Evolutionary conservation across 2,329 filamentous ascomycete genomes (phyloP).

Genomic region (Botrytis paeoniae): DNA sequence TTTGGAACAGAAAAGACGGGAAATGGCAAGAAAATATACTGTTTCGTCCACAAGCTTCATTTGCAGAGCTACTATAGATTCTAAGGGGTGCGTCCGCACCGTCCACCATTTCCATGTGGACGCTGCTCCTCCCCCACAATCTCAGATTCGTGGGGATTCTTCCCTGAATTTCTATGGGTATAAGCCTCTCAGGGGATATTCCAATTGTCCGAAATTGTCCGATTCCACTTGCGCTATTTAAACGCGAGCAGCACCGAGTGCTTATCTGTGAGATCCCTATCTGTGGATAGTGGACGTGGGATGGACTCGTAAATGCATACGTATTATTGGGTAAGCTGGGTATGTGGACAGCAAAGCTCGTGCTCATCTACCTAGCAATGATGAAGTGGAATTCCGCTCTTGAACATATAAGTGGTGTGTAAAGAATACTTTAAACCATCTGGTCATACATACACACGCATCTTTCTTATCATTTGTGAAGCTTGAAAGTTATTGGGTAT

Average conservation of each 20-base stretch:
- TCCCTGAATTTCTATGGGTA: background rate
- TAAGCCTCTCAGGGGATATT: background rate
- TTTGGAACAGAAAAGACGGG: background rate
- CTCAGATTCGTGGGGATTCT: background rate
- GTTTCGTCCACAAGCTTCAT: background rate
- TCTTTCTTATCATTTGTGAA: background rate
- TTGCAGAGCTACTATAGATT: background rate
- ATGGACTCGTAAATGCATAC: background rate
- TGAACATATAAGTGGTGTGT: background rate
- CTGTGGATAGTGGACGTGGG: background rate
- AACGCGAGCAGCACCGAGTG: background rate
- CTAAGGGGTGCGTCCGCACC: background rate
- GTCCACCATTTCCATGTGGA: constrained; percentile 1
- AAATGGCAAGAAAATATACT: background rate
- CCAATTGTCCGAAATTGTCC: background rate
- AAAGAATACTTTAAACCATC: background rate
- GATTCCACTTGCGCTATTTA: background rate
- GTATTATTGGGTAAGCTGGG: background rate
- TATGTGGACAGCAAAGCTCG: background rate
- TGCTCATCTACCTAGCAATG: background rate
- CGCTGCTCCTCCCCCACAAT: background rate
- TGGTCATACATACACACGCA: background rate
- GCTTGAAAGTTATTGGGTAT: background rate
- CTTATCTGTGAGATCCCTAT: background rate
- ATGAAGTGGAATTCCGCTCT: background rate